Evolutionary conservation across 2,329 filamentous ascomycete genomes (phyloP).

Genomic region (Arthrobotrys conoides): DNA sequence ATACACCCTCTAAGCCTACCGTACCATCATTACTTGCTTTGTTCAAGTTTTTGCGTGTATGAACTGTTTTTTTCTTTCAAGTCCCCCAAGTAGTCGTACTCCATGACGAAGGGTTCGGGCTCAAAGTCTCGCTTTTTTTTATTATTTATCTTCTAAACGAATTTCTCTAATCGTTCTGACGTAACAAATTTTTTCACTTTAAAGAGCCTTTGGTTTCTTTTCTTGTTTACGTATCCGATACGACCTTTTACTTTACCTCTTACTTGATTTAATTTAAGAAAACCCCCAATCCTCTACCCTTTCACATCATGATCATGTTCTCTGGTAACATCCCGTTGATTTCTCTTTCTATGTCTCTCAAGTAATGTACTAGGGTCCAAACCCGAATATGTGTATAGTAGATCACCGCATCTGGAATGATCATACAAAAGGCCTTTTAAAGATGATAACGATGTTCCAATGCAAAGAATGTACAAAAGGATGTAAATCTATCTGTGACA

Average conservation of each 20-base stretch:
- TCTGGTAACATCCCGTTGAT: neutral
- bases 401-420: constrained; percentile 14
- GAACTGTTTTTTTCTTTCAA: constrained; percentile 17
- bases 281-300: neutral
- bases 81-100: constrained; percentile 15
- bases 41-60: constrained; percentile 31
- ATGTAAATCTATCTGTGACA: neutral
- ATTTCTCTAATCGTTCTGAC: constrained; percentile 11
- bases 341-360: constrained; percentile 11
- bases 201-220: constrained; percentile 8
- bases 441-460: constrained; percentile 19
- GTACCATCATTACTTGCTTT: constrained; percentile 23
- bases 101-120: constrained; percentile 5
- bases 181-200: constrained; percentile 16
- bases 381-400: constrained; percentile 16
- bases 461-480: neutral
- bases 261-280: constrained; percentile 31
- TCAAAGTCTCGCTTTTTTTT: constrained; percentile 3
- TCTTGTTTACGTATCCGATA: constrained; percentile 25
- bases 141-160: constrained; percentile 8
- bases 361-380: constrained; percentile 7
- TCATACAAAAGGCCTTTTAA: constrained; percentile 18
- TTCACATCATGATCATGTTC: constrained; percentile 13
- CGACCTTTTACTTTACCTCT: constrained; percentile 17
- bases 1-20: constrained; percentile 47